Base-by-base conservation (phyloP, 2,329 filamentous ascomycete genomes). In the Zymoseptoria ardabiliae region DNA sequence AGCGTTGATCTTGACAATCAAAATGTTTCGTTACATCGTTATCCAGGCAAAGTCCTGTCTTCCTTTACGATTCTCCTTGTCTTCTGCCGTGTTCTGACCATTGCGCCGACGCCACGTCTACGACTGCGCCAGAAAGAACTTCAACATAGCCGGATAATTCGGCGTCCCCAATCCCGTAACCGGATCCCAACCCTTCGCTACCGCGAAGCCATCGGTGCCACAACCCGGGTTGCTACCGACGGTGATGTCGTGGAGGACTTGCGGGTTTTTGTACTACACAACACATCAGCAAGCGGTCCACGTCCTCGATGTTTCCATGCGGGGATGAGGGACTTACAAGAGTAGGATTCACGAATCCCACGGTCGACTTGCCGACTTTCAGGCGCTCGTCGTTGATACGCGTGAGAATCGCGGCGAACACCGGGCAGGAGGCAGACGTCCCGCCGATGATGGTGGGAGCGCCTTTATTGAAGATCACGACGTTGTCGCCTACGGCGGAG, bases 251-350 rank as follows among this genome's bases (percentile, higher is more conserved):
- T 74, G 72, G 50, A 76, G 61, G 2, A 62, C 68, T 23, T 23
- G 52, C 7, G 68, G 70, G 53, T 80, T 73, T 4, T 73, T 72
- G 62, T 81, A 81, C 52, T 45, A 45, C 17, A 17, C 3, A 3
- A 4, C 11, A 6, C 9, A 17, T 25, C n/a, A 52, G 21, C 50
- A 25, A 51, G 3, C 5, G 4, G 10, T 2, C 20, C 50, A 51
- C 2, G 8, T n/a, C n/a, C 8, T 17, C 19, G 13, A 41, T 17
- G 10, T 4, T 11, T 6, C 11, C 35, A 41, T 41, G 35, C 11
- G 2, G 17, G 5, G 35, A 17, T 13, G 35, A 13, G 11, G 11
- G 4, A 45, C 35, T 45, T 17, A 45, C 35, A 13, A 66, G 55
- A n/a, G 64, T 65, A 3, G 68, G 68, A 57, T 70, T 70, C n/a